These are phyloP conservation scores for Aegilops longissima DNA, from an alignment of 176 grass and related monocot species.

Conservation along the genomic window DNA sequence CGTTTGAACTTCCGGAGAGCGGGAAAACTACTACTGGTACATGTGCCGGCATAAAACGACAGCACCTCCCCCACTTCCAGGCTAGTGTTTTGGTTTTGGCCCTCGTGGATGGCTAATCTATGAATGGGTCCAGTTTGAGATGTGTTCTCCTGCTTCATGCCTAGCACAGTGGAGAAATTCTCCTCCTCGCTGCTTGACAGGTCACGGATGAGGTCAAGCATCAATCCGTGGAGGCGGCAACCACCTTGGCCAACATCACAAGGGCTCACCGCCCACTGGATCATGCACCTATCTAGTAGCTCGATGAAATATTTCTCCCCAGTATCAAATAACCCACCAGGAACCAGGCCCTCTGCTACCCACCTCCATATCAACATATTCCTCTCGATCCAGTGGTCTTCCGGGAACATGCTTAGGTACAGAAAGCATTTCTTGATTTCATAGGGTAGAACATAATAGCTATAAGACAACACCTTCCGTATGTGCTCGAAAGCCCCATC, in stretches of 20 bases:
- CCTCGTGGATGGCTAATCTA: background rate
- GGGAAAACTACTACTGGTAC: rapidly evolving
- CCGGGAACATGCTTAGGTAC: background rate
- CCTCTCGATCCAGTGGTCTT: background rate
- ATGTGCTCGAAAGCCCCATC: rapidly evolving
- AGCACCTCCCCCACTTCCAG: background rate
- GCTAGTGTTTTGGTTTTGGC: background rate
- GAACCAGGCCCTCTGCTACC: background rate
- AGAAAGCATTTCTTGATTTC: background rate
- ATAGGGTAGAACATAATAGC: background rate
- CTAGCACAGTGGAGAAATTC: background rate
- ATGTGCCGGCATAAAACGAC: background rate
- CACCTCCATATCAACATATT: background rate
- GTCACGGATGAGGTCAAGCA: background rate
- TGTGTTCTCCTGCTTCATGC: background rate
- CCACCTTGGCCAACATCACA: background rate
- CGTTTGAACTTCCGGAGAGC: background rate
- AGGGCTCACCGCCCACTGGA: background rate
- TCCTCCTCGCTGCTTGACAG: background rate
- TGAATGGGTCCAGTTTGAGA: background rate
- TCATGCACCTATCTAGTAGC: background rate
- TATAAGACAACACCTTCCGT: too few species aligned
- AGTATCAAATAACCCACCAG: background rate
- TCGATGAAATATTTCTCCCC: background rate
- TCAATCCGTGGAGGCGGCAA: background rate